Base-by-base conservation (phyloP, 1,139 yeast genomes). In the Yamadazyma pseudoaaseri region DNA sequence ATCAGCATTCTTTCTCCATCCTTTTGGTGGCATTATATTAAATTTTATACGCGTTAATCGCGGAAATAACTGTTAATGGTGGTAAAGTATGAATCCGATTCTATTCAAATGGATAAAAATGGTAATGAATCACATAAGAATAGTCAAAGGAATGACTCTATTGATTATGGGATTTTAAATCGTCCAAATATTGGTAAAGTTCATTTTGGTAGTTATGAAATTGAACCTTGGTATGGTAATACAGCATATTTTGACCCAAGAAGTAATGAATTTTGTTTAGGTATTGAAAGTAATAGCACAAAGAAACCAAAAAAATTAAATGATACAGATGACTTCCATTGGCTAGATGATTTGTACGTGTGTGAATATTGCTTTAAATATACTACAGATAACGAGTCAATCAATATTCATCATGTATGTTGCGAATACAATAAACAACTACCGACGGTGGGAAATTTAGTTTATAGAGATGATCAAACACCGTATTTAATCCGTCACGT, bases 351-450 rank as follows among this genome's bases (percentile, higher is more conserved):
- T 18, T 62, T 89, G 13, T 75, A 63, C 48, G 81, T 92, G 1
- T 92, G 98, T 58, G 87, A 82, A 35, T 68, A 65, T 38, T 92
- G 97, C 58, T 86, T 92, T 69, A 84, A 84, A 47, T 90, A 90
- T 54, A 70, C 95, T 0, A 71, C 74, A 16, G 48, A 54, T 3
- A 58, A 58, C 13, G 46, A 43, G 1, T 62, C 60, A 3, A 59
- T 78, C 46, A 51, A 47, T 1, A 45, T 47, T 4, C 94, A 84
- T 47, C 44, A 60, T 5, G 41, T 49, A 0, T 43, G 45, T 5
- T 90, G 97, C 40, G 13, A 38, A 5, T 42, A 48, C 30, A 58
- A 56, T 44, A 15, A 66, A 54, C 49, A 58, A 42, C 38, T 49
- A 41, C 51, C 74, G 35, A 33, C 66, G 58, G 15, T 86, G 0